Percentiles rank a stretch among this genome's conserved stretches.
phyloP scores from a whole-genome alignment of 306 rosid species.

The Castanea mollissima region DNA sequence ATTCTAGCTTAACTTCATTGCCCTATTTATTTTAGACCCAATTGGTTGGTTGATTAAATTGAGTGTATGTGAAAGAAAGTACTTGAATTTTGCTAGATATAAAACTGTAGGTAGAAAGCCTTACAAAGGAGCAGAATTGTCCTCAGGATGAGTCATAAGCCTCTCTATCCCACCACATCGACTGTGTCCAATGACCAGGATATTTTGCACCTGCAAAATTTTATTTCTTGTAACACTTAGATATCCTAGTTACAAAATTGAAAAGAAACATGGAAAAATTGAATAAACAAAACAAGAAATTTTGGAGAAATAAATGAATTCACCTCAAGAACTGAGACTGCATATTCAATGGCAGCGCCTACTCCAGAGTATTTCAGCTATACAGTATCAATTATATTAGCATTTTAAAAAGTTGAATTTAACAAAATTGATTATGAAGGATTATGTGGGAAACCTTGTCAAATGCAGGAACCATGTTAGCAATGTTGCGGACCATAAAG shows the following conservation, averaged over 20 bases:
- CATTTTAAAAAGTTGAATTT: not conserved
- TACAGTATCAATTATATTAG: not conserved
- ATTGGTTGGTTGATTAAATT: too few species aligned
- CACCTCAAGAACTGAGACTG: constrained; percentile 43
- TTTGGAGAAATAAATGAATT: not conserved
- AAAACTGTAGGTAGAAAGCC: not conserved
- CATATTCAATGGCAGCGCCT: constrained; percentile 68
- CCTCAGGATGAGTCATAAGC: constrained; percentile 63
- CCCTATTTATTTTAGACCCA: not conserved
- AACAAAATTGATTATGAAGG: too few species aligned
- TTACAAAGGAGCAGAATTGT: constrained; percentile 45
- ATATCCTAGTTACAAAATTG: not conserved
- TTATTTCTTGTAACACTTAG: not conserved
- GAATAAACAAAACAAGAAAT: not conserved
- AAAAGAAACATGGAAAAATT: not conserved
- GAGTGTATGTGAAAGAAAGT: not conserved
- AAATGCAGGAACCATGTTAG: constrained; percentile 63
- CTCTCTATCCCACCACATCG: constrained; percentile 62
- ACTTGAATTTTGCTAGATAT: not conserved
- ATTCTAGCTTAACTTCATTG: not conserved
- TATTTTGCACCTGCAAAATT: constrained; percentile 46
- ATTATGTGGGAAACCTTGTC: constrained; percentile 36
- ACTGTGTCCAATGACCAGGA: constrained; percentile 70
- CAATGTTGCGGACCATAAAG: constrained; percentile 62
- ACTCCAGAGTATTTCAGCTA: constrained; percentile 53